Evolutionary conservation across 768 basidiomycete species (phyloP).

Genomic region (Psilocybe cyanescens): DNA sequence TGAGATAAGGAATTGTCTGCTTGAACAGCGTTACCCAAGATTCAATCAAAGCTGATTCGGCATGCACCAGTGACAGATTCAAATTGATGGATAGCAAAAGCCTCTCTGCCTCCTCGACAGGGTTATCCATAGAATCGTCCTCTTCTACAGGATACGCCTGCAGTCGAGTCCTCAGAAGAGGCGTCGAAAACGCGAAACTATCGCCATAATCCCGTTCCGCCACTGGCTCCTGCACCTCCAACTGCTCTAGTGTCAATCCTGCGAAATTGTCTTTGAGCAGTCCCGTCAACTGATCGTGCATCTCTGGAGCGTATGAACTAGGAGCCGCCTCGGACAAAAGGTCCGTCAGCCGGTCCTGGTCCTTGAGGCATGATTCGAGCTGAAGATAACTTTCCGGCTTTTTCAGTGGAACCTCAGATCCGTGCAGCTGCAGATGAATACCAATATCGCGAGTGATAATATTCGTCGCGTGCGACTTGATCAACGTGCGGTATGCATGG

Average conservation of each 20-base stretch:
- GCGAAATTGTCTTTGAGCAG: conserved; percentile 56
- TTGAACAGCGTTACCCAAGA: conserved; percentile 79
- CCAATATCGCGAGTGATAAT: conserved; percentile 79
- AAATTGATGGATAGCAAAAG: conserved; percentile 78
- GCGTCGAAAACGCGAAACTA: conserved; percentile 72
- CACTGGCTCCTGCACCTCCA: conserved; percentile 63
- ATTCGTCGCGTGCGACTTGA: conserved; percentile 76
- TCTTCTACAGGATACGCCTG: conserved; percentile 48
- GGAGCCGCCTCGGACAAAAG: conserved; percentile 70
- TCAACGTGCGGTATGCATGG: conserved; percentile 70
- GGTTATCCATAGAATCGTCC: conserved; percentile 41
- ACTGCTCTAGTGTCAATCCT: conserved; percentile 63
- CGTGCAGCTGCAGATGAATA: conserved; percentile 51
- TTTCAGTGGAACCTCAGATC: conserved; percentile 34
- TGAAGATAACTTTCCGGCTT: conserved; percentile 66
- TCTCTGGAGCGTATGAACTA: conserved; percentile 69
- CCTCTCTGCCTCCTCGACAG: conserved; percentile 54
- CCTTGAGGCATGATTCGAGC: conserved; percentile 59
- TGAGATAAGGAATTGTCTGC: conserved; percentile 64
- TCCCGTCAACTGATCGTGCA: conserved; percentile 66
- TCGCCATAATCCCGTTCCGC: conserved; percentile 81
- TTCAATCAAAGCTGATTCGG: conserved; percentile 73
- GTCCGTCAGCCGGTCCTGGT: conserved; percentile 67
- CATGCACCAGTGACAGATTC: conserved; percentile 83
- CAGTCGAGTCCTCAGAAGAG: conserved; percentile 63